Evolutionary conservation across 139 green algal genomes (phyloP).

Genomic region (Chlamydomonas sphaeroides): DNA sequence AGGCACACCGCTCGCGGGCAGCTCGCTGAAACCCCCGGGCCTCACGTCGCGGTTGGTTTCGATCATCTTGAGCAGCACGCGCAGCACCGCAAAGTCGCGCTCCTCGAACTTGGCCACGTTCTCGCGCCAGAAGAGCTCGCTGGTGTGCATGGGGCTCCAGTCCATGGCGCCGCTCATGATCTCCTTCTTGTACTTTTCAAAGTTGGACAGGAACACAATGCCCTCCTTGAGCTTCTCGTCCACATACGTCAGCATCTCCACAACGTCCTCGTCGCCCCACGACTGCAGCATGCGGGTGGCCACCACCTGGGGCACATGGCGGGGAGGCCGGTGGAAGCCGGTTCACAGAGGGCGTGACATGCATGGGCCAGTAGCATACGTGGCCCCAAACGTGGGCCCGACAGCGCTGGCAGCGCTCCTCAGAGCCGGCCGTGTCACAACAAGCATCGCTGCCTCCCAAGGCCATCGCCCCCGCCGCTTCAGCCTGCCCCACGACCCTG

Average conservation of each 20-base stretch:
- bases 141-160: constrained; percentile 90
- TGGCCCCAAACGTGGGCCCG: too few species aligned
- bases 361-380: too few species aligned
- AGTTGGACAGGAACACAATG: constrained; percentile 83
- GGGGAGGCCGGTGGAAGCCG: too few species aligned
- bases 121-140: constrained; percentile 76
- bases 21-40: too few species aligned
- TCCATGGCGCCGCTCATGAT: constrained; percentile 84
- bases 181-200: constrained; percentile 87
- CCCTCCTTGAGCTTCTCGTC: constrained; percentile 78
- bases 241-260: constrained; percentile 80
- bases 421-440: too few species aligned
- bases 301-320: constrained; percentile 13
- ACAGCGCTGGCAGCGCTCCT: too few species aligned
- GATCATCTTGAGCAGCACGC: constrained; percentile 90
- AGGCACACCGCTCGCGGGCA: too few species aligned
- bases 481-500: too few species aligned
- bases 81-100: constrained; percentile 92
- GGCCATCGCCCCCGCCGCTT: too few species aligned
- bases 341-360: too few species aligned
- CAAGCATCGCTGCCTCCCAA: too few species aligned
- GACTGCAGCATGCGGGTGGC: constrained; percentile 61
- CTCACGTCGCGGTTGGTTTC: constrained; percentile 77
- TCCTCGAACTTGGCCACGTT: constrained; percentile 92
- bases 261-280: constrained; percentile 92